These are phyloP conservation scores for Trichosporon asahii DNA, from an alignment of 1,284 basidiomycete species.

Conservation along the genomic window DNA sequence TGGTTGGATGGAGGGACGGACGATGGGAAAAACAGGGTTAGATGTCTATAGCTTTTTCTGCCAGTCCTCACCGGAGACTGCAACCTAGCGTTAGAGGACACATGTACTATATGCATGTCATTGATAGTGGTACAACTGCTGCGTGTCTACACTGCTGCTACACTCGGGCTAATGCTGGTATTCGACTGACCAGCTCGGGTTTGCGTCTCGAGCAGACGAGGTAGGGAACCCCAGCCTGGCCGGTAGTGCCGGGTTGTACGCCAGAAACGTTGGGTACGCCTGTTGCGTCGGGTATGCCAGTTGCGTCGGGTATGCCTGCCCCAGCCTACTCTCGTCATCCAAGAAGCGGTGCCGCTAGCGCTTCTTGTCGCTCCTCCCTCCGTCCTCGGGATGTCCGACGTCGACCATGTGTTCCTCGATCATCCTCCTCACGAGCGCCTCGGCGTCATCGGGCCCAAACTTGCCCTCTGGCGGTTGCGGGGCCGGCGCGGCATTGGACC, in stretches of 20 bases:
- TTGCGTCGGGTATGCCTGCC: too few relatives aligned
- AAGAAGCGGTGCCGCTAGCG: background rate
- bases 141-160: background rate
- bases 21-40: background rate
- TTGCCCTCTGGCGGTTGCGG: conserved; percentile 42
- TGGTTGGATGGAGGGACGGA: background rate
- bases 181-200: too few relatives aligned
- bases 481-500: conserved; percentile 3
- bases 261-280: too few relatives aligned
- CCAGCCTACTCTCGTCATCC: too few relatives aligned
- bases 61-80: background rate
- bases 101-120: conserved; percentile 21
- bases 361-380: conserved; percentile 21
- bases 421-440: conserved; percentile 61
- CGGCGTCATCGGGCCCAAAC: conserved; percentile 46
- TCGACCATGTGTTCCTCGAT: conserved; percentile 64
- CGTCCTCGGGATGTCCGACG: conserved; percentile 57
- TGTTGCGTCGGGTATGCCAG: too few relatives aligned
- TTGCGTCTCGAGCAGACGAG: too few relatives aligned
- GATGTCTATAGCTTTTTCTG: background rate
- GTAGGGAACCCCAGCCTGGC: too few relatives aligned
- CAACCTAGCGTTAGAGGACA: background rate
- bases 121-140: conserved; percentile 21
- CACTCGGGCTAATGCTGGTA: background rate
- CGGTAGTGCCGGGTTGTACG: too few relatives aligned